Conservation (phyloP, 176 grass and related monocot species). For the Triticum turgidum region DNA sequence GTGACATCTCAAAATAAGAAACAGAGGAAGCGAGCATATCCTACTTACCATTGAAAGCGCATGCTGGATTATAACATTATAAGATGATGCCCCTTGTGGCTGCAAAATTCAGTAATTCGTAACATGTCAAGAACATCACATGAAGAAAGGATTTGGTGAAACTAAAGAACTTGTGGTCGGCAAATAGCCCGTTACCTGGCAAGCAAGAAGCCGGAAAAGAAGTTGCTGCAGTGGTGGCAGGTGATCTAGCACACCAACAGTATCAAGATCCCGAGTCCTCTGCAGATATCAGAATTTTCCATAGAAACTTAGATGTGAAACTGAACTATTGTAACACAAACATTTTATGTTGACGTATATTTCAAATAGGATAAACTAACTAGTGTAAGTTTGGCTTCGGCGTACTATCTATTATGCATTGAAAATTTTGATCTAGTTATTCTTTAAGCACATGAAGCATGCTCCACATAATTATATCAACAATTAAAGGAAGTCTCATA, state of each 20-base stretch:
- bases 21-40: conserved; percentile 4
- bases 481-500: background rate
- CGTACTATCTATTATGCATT: background rate
- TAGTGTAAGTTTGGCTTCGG: conserved; percentile 9
- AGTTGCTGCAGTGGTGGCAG: conserved; percentile 89
- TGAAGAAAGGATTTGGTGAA: conserved; percentile 12
- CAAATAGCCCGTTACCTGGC: conserved; percentile 63
- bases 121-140: conserved; percentile 17
- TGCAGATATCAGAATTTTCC: conserved; percentile 43
- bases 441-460: background rate
- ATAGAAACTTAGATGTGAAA: conserved; percentile 9
- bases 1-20: background rate
- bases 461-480: background rate
- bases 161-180: background rate
- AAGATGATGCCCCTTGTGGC: conserved; percentile 86
- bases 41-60: conserved; percentile 86
- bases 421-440: background rate
- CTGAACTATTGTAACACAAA: background rate
- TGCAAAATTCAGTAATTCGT: conserved; percentile 39
- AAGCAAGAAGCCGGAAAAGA: conserved; percentile 83
- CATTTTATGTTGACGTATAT: background rate
- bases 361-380: background rate
- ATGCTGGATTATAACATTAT: conserved; percentile 94
- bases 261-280: conserved; percentile 87
- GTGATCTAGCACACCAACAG: conserved; percentile 81